Base-by-base conservation (phyloP, 2,329 filamentous ascomycete genomes). In the Raffaelea ambrosiae region DNA sequence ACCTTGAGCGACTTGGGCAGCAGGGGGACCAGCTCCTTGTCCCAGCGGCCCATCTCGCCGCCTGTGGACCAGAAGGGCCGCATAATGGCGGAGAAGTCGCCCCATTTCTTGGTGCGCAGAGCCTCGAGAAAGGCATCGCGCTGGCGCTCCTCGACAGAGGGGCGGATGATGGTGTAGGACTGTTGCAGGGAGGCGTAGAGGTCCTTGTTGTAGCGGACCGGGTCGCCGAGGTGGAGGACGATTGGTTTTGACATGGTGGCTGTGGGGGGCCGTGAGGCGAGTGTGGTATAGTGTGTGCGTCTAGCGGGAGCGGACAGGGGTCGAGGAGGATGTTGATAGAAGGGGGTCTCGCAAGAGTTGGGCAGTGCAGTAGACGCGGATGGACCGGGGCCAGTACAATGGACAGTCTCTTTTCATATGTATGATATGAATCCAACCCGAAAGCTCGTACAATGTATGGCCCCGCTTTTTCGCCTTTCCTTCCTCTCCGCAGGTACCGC, bases 191-290 rank as follows among this genome's bases (percentile, higher is more conserved):
- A 60, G 26, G 62, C 61, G 55, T 72, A 74, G 0, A 70, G 71
- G 2, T 66, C 61, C 1, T 64, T 67, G 54, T 76, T 75, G 61
- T 73, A 75, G 53, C 66, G 66, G 52, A 74, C 61, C 11, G 71
- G 66, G 59, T 90, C 86, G 53, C 87, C 87, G 63, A 88, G 81
- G 67, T 83, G 84, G 57, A 94, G 76, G 51, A 93, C 81, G 16
- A 46, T 43, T 10, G 51, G 47, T 19, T 48, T 49, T 7, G 41
- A 46, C 43, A 48, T 45, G 18, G 19, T 44, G 22, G n/a, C n/a
- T n/a, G n/a, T n/a, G n/a, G n/a, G n/a, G n/a, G n/a, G n/a, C n/a
- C n/a, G n/a, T n/a, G n/a, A n/a, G n/a, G n/a, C n/a, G n/a, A n/a
- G n/a, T n/a, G n/a, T n/a, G n/a, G n/a, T n/a, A n/a, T n/a, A n/a